A percentile compares a stretch with the other conserved stretches of the same genome.
Conservation (phyloP, 202 grass and related monocot species). For the Bolboschoenoplectus hybrid region DNA sequence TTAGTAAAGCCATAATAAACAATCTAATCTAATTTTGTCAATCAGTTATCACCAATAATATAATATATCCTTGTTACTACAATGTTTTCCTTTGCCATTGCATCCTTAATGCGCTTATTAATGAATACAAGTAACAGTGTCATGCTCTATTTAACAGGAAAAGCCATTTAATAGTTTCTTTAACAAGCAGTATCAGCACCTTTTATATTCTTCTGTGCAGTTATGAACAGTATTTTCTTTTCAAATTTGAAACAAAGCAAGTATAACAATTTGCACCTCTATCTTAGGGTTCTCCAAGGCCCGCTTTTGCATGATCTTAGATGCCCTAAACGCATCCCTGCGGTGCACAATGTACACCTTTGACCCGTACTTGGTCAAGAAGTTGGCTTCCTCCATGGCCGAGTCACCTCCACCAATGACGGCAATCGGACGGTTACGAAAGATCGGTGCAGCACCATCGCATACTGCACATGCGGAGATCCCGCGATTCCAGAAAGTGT, state of each 20-base stretch:
- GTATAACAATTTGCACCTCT: slow-evolving; percentile 30
- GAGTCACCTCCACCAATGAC: slow-evolving; percentile 91
- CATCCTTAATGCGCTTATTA: neutral
- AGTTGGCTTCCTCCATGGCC: slow-evolving; percentile 94
- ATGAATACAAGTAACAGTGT: neutral
- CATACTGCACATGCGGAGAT: slow-evolving; percentile 95
- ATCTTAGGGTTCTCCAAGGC: slow-evolving; percentile 87
- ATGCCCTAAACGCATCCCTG: slow-evolving; percentile 70
- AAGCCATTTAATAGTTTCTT: neutral
- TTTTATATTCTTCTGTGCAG: neutral
- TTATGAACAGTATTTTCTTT: neutral
- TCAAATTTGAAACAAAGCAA: slow-evolving; percentile 8
- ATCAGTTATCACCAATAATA: neutral
- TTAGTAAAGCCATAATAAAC: neutral
- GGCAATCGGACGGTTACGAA: slow-evolving; percentile 83
- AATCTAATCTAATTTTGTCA: neutral
- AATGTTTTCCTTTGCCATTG: neutral
- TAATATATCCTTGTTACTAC: neutral
- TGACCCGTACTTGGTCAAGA: slow-evolving; percentile 89
- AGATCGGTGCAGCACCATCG: slow-evolving; percentile 86
- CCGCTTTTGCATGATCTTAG: slow-evolving; percentile 97
- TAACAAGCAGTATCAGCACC: neutral
- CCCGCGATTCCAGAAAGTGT: slow-evolving; percentile 82
- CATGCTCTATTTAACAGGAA: neutral
- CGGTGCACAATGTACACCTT: slow-evolving; percentile 81